These are phyloP conservation scores for Arthromyces matolae DNA, from an alignment of 768 basidiomycete species.

Conservation along the genomic window DNA sequence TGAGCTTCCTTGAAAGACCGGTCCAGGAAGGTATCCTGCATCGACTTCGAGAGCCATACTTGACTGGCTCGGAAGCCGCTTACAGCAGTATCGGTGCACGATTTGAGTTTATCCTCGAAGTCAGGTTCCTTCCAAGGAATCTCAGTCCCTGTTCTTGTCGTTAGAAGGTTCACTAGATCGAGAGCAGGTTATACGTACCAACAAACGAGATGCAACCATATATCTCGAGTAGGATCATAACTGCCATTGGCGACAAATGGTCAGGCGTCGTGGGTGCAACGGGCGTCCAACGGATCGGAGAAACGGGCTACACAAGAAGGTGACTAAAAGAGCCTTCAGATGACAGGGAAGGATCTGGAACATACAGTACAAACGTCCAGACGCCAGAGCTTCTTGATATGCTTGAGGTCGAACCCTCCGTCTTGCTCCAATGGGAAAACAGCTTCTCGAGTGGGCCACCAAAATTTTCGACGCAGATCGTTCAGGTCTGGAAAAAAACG, in stretches of 20 bases:
- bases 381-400: constrained; percentile 17
- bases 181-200: constrained; percentile 1
- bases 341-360: neutral
- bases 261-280: constrained; percentile 13
- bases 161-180: neutral
- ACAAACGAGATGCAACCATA: constrained; percentile 18
- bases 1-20: constrained; percentile 2
- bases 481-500: constrained; percentile 14
- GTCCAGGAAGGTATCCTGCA: neutral
- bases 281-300: constrained; percentile 16
- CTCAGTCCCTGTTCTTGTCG: neutral
- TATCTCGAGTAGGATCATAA: constrained; percentile 11
- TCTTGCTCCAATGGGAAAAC: constrained; percentile 16
- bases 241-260: constrained; percentile 16
- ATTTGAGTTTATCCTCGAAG: constrained; percentile 2
- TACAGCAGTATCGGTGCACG: neutral
- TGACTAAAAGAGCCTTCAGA: neutral
- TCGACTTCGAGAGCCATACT: neutral
- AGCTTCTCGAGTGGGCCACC: constrained; percentile 14
- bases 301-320: constrained; percentile 13
- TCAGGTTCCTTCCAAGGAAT: neutral
- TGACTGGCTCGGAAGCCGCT: neutral
- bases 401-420: constrained; percentile 16
- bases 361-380: constrained; percentile 17
- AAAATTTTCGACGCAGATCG: neutral